Evolutionary conservation across 2,329 filamentous ascomycete species (phyloP).

Genomic region (Aureobasidium sp.): DNA sequence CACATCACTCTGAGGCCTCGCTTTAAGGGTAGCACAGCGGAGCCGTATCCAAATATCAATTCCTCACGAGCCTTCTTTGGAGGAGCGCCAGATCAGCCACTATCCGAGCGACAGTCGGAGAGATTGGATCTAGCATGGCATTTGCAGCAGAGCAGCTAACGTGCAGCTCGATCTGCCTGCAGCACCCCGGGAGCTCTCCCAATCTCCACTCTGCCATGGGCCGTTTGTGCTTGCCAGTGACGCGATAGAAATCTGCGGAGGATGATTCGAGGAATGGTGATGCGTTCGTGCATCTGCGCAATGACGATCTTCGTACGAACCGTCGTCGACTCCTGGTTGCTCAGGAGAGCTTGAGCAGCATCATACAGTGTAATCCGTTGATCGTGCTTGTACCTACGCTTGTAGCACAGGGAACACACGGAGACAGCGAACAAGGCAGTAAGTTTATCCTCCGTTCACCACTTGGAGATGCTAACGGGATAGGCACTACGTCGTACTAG

Average conservation of each 20-base stretch:
- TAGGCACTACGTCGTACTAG: background rate
- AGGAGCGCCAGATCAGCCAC: constrained; percentile 1
- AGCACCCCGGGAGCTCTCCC: background rate
- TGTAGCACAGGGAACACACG: background rate
- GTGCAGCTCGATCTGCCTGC: constrained; percentile 10
- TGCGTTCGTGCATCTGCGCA: background rate
- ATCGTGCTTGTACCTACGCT: background rate
- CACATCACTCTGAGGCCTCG: background rate
- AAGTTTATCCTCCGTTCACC: background rate
- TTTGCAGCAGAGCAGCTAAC: constrained; percentile 3
- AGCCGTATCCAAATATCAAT: constrained; percentile 6
- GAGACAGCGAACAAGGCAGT: background rate
- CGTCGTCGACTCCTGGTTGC: background rate
- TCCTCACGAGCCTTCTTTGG: background rate
- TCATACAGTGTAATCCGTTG: background rate
- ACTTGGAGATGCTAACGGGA: background rate
- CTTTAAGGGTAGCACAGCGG: constrained; percentile 6
- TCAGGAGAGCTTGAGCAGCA: background rate
- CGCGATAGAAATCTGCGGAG: background rate
- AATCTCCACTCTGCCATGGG: background rate
- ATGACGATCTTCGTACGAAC: background rate
- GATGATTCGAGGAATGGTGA: background rate
- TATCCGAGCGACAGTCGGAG: constrained; percentile 2
- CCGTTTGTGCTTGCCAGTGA: background rate
- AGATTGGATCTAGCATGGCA: constrained; percentile 13